phyloP scores from a whole-genome alignment of 2,329 filamentous ascomycete species.

The Amauroascus verrucosus region DNA sequence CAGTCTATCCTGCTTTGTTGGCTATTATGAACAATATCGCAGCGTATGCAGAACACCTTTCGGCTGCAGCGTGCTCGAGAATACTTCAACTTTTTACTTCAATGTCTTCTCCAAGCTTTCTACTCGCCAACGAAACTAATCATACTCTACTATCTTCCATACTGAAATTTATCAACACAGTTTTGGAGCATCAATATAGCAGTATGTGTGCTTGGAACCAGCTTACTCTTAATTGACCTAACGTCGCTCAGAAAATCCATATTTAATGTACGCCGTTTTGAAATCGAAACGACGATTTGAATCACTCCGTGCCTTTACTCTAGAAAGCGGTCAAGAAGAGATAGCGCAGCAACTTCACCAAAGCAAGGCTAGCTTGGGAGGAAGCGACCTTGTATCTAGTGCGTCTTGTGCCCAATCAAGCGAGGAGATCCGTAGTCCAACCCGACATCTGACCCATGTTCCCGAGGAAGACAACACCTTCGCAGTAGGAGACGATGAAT shows the following conservation, averaged over 20 bases:
- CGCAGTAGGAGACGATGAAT: constrained; percentile 70
- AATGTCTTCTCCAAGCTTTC: constrained; percentile 87
- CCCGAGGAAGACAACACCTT: constrained; percentile 73
- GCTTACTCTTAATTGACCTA: constrained; percentile 17
- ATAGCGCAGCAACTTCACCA: constrained; percentile 68
- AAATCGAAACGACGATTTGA: constrained; percentile 76
- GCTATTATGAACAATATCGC: constrained; percentile 91
- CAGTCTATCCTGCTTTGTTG: constrained; percentile 82
- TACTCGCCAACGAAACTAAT: constrained; percentile 86
- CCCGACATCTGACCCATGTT: constrained; percentile 54
- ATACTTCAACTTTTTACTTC: constrained; percentile 79
- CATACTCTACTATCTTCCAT: constrained; percentile 70
- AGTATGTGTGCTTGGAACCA: constrained; percentile 43
- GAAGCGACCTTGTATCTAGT: constrained; percentile 29
- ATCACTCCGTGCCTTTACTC: constrained; percentile 72
- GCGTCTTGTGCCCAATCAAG: constrained; percentile 21
- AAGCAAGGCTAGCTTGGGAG: constrained; percentile 49
- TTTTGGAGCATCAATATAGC: constrained; percentile 77
- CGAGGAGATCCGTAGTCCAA: constrained; percentile 22
- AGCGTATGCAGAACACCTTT: constrained; percentile 69
- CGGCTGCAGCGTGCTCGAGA: constrained; percentile 64
- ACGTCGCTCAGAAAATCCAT: constrained; percentile 56
- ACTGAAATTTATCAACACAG: constrained; percentile 78
- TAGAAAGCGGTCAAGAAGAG: constrained; percentile 86
- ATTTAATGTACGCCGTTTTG: constrained; percentile 68